Conservation (phyloP, 208 protist species). For the Trichomonas vaginalis region DNA sequence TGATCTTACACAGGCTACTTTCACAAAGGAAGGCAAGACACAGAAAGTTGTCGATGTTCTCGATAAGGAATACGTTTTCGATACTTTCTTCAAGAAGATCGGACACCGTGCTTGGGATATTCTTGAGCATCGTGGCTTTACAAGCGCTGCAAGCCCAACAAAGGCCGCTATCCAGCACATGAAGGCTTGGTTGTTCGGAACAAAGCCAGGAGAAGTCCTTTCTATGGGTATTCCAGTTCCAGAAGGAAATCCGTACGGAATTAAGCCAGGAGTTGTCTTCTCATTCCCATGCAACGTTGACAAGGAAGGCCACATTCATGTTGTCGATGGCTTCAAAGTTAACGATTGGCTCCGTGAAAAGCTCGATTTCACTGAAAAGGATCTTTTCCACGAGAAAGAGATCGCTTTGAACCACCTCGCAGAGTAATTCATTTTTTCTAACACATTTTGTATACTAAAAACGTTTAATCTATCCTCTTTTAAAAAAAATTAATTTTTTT, state of each 20-base stretch:
- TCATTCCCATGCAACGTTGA: constrained; percentile 36
- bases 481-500: too few relatives aligned
- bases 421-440: too few relatives aligned
- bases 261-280: constrained; percentile 64
- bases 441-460: too few relatives aligned
- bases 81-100: constrained; percentile 57
- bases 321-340: constrained; percentile 51
- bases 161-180: constrained; percentile 51
- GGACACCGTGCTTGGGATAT: constrained; percentile 67
- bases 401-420: background rate
- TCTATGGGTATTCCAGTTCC: constrained; percentile 64
- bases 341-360: constrained; percentile 33
- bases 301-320: background rate
- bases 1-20: constrained; percentile 57
- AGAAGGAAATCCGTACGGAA: constrained; percentile 64
- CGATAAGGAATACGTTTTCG: constrained; percentile 45
- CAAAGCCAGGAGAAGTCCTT: constrained; percentile 39
- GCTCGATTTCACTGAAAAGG: constrained; percentile 34
- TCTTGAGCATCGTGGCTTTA: constrained; percentile 57
- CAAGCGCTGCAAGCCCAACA: constrained; percentile 71
- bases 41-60: constrained; percentile 46
- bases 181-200: constrained; percentile 50
- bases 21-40: constrained; percentile 32
- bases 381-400: constrained; percentile 31
- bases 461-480: too few relatives aligned